A percentile compares a stretch with the other conserved stretches of the same genome.
phyloP scores from a whole-genome alignment of 1,284 basidiomycete species.

The Microstroma glucosiphilum region DNA sequence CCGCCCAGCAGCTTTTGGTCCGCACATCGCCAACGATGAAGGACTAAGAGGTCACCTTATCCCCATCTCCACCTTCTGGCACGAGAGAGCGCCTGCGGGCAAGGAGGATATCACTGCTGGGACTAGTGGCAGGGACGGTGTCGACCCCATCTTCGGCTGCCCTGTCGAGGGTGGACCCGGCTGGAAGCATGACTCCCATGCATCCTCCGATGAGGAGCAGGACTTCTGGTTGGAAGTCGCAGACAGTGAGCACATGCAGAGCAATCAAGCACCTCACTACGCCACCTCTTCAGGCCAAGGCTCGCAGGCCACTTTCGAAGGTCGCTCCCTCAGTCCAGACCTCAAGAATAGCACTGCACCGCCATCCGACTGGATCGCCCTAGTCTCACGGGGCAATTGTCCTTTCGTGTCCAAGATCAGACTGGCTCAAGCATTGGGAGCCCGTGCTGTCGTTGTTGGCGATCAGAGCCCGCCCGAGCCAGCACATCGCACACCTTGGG shows the following conservation, averaged over 20 bases:
- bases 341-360: conserved; percentile 16
- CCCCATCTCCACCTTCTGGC: conserved; percentile 35
- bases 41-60: conserved; percentile 34
- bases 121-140: neutral
- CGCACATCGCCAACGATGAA: conserved; percentile 28
- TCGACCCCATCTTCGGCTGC: conserved; percentile 26
- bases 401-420: conserved; percentile 46
- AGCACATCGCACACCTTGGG: neutral
- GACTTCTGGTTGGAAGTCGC: neutral
- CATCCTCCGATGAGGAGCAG: conserved; percentile 23
- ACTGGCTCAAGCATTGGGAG: conserved; percentile 42
- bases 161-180: conserved; percentile 34
- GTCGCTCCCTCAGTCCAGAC: neutral
- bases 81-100: conserved; percentile 21
- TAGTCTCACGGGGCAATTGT: conserved; percentile 45
- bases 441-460: conserved; percentile 47
- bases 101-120: neutral
- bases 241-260: neutral
- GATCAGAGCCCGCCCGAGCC: conserved; percentile 21
- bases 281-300: neutral
- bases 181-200: conserved; percentile 17
- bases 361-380: conserved; percentile 44
- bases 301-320: neutral
- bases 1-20: conserved; percentile 46
- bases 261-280: neutral